Evolutionary conservation across 2,329 filamentous ascomycete genomes (phyloP), one percentile per base, ranked within the genome.

Genomic region (Colletotrichum plurivorum): DNA sequence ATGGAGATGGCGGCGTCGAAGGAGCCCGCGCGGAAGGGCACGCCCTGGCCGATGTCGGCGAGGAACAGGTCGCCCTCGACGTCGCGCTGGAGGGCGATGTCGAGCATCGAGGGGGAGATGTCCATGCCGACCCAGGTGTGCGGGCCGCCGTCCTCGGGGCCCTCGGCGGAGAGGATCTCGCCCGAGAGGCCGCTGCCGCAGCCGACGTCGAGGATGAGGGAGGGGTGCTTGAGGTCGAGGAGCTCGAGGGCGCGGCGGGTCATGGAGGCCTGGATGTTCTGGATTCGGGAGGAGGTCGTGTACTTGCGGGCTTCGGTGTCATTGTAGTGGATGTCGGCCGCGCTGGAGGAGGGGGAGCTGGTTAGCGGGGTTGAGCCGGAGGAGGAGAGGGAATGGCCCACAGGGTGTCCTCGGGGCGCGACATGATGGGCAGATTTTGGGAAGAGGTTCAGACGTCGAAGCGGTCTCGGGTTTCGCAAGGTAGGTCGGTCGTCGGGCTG

Each of bases 81-180:
- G 69, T 97, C 95, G 53, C 95, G 86, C 79, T 98, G 94, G 0
- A 99, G 86, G 1, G 96, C 96, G 52, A 98, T 89, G 73, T 96
- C 94, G n/a, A 99, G 86, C 96, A 99, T 99, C n/a, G 92, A 94
- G 0, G 94, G 91, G 5, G 93, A 94, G 25, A 99, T 91, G 78
- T 99, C 96, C 92, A 98, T 95, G 69, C 96, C 96, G n/a, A 98
- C 86, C 96, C 96, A 99, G 1, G 91, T 91, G 83, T 99, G 96
- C 4, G 94, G 94, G 0, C 94, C 94, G 63, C 93, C 93, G 68
- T 94, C 90, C 12, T 91, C 87, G 2, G 88, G 85, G 0, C 86
- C 81, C 1, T 92, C 83, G n/a, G 90, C 85, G 13, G 94, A 94
- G 53, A 99, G 89, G 68, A 98, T 98, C 79, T 98, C 95, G 78